A percentile compares a stretch with the other conserved stretches of the same genome.
Evolutionary conservation across 208 protist species (phyloP).

Genomic region (Acanthamoeba lenticulata): DNA sequence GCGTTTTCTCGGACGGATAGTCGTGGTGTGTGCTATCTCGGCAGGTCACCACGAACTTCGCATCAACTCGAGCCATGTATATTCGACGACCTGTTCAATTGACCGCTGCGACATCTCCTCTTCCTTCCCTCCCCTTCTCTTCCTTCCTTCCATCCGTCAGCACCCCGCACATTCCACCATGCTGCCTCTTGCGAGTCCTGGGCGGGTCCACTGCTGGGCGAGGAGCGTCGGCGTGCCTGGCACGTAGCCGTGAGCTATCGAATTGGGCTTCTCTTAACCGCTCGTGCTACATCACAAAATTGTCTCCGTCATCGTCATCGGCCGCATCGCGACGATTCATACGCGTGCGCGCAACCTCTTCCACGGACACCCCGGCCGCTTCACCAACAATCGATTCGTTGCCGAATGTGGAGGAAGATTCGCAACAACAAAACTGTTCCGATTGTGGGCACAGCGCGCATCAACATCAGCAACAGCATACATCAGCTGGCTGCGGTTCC

Average conservation of each 20-base stretch:
- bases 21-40: no score
- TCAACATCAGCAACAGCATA: not conserved
- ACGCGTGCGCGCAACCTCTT: not conserved
- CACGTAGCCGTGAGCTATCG: not conserved
- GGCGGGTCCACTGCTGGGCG: not conserved
- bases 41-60: not conserved
- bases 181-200: not conserved
- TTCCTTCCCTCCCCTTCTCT: not conserved
- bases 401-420: not conserved
- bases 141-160: not conserved
- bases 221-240: not conserved
- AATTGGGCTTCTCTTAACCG: not conserved
- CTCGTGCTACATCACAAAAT: not conserved
- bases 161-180: not conserved
- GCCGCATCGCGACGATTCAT: not conserved
- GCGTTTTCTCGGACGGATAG: no score
- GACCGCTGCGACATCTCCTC: not conserved
- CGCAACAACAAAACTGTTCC: not conserved
- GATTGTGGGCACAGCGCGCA: not conserved
- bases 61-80: no score
- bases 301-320: not conserved
- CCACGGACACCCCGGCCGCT: not conserved
- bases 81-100: no score
- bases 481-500: not conserved
- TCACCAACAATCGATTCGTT: not conserved